phyloP scores from a whole-genome alignment of 768 basidiomycete genomes.

The Piloderma croceum region DNA sequence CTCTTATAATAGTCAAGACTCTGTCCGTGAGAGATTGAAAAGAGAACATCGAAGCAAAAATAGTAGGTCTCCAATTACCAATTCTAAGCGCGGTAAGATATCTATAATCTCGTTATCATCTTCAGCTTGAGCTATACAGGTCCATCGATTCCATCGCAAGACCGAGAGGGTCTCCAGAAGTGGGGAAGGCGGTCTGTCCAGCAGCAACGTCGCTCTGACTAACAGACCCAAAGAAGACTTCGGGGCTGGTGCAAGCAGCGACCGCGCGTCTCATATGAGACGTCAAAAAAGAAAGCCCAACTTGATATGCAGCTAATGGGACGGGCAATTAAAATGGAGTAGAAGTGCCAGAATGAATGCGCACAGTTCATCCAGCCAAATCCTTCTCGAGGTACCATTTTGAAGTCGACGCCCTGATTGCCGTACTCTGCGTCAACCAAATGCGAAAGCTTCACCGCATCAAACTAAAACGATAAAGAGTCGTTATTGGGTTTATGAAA shows the following conservation, averaged over 20 bases:
- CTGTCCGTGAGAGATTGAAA: too few relatives aligned
- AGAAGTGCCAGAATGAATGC: conserved; percentile 17
- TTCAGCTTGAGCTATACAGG: conserved; percentile 18
- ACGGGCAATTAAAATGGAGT: conserved; percentile 4
- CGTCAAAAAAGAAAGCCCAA: conserved; percentile 91
- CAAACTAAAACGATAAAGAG: conserved; percentile 51
- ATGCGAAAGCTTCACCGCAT: conserved; percentile 92
- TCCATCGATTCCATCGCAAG: conserved; percentile 58
- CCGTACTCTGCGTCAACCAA: conserved; percentile 97
- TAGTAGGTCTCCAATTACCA: neutral
- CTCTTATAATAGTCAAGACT: too few relatives aligned
- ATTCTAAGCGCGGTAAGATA: too few relatives aligned
- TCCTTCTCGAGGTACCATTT: conserved; percentile 94
- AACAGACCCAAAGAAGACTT: conserved; percentile 72
- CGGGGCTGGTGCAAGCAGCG: conserved; percentile 89
- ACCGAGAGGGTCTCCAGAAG: conserved; percentile 51
- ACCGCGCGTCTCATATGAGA: conserved; percentile 94
- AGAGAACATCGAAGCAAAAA: conserved; percentile 11
- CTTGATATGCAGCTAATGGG: conserved; percentile 81
- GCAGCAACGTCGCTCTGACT: conserved; percentile 31
- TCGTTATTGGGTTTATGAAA: too few relatives aligned
- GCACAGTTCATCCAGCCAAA: conserved; percentile 98
- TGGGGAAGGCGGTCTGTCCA: conserved; percentile 31
- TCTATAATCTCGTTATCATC: too few relatives aligned
- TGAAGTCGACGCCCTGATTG: conserved; percentile 95